Conservation (phyloP, 2,329 filamentous ascomycete genomes). For the Passalora sequoiae region DNA sequence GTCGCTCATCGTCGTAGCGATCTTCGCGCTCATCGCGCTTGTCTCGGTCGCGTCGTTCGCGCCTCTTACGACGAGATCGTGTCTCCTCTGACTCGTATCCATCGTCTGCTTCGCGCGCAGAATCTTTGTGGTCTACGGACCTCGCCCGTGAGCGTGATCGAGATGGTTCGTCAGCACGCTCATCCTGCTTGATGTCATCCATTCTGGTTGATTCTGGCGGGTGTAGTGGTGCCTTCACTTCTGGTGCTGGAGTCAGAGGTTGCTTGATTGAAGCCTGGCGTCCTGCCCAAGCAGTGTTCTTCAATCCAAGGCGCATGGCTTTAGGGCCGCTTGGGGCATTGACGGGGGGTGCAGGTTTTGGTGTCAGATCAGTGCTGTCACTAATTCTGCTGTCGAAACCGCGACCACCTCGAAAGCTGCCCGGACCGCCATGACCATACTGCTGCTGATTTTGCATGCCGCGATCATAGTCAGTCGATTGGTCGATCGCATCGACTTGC, state of each 20-base stretch:
- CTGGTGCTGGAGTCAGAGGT: conserved; percentile 19
- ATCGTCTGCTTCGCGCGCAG: conserved; percentile 46
- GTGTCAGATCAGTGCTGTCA: conserved; percentile 26
- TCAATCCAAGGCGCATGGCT: conserved; percentile 84
- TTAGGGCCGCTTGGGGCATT: conserved; percentile 84
- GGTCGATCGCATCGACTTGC: conserved; percentile 3
- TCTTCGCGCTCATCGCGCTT: conserved; percentile 33
- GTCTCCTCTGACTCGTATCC: conserved; percentile 41
- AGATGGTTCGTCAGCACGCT: conserved; percentile 23
- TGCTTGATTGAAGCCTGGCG: conserved; percentile 41
- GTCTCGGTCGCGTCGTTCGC: conserved; percentile 19
- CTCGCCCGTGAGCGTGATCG: conserved; percentile 34
- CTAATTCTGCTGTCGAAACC: conserved; percentile 22
- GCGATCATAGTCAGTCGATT: conserved; percentile 20
- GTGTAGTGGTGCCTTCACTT: conserved; percentile 12
- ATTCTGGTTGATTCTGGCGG: conserved; percentile 8
- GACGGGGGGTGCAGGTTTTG: conserved; percentile 31
- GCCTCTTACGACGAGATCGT: conserved; percentile 35
- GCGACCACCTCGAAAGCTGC: conserved; percentile 44
- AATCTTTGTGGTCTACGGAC: conserved; percentile 46
- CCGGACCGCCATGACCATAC: conserved; percentile 36
- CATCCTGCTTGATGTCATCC: conserved; percentile 11
- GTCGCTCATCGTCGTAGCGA: conserved; percentile 46
- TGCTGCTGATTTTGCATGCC: conserved; percentile 18
- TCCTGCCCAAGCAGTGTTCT: conserved; percentile 72